phyloP scores from a whole-genome alignment of 176 grass and related monocot genomes.

The Oropetium thomaeum region DNA sequence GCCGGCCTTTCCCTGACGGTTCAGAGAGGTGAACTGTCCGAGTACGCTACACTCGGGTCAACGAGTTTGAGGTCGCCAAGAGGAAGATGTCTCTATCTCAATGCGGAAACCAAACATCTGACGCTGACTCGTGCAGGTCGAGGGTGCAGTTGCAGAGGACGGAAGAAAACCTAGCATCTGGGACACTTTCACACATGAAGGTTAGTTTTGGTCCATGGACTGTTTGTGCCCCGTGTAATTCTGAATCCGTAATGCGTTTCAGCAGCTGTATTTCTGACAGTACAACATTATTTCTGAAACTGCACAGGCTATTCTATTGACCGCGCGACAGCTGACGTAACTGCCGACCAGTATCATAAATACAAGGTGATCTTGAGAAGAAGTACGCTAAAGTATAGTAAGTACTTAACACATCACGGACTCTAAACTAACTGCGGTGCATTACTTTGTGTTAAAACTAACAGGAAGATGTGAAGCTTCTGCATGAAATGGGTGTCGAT shows the following conservation, averaged over 20 bases:
- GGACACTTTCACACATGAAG: constrained; percentile 59
- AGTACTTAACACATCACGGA: neutral
- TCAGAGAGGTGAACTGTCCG: neutral
- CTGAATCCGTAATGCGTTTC: neutral
- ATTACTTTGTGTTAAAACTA: neutral
- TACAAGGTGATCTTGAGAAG: constrained; percentile 56
- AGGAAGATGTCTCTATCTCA: neutral
- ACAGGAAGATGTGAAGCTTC: constrained; percentile 91
- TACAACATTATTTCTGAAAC: neutral
- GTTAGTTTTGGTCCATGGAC: constrained; percentile 13
- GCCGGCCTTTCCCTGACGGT: neutral
- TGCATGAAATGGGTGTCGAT: constrained; percentile 77
- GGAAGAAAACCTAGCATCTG: constrained; percentile 80
- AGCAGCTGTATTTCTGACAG: neutral
- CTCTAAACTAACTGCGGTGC: neutral
- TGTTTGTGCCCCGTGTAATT: neutral
- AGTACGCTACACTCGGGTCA: no score
- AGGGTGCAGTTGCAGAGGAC: constrained; percentile 63
- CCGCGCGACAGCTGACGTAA: constrained; percentile 52
- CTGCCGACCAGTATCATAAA: constrained; percentile 90
- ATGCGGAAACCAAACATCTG: neutral
- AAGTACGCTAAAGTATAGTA: neutral
- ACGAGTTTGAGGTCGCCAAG: no score
- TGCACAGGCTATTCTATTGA: constrained; percentile 55
- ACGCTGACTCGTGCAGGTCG: constrained; percentile 42